A percentile compares a stretch with the other conserved stretches of the same genome.
These are phyloP conservation scores for Boletus tomentosulus DNA, from an alignment of 768 basidiomycete species.

Conservation along the genomic window DNA sequence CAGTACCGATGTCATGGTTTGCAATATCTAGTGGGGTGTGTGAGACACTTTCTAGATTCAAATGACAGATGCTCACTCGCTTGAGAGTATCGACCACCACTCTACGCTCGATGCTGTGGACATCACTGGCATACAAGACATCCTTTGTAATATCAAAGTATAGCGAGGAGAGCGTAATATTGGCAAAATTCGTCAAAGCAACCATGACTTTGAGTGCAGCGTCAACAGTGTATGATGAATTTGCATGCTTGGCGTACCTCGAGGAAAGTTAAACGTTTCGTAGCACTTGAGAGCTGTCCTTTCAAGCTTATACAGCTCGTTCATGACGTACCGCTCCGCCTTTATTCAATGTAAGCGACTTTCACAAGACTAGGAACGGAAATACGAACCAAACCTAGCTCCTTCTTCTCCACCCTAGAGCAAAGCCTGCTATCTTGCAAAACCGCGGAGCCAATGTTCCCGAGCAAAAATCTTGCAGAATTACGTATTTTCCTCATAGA, in stretches of 20 bases:
- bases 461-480: conserved; percentile 81
- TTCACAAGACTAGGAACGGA: background rate
- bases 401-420: conserved; percentile 24
- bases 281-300: conserved; percentile 65
- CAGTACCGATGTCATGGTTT: conserved; percentile 62
- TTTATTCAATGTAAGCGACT: conserved; percentile 30
- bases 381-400: conserved; percentile 61
- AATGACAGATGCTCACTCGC: conserved; percentile 42
- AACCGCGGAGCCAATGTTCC: conserved; percentile 51
- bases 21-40: conserved; percentile 47
- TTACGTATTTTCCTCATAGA: conserved; percentile 82
- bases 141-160: conserved; percentile 95
- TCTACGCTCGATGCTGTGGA: conserved; percentile 50
- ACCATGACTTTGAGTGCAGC: conserved; percentile 53
- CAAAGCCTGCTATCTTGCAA: background rate
- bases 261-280: conserved; percentile 70
- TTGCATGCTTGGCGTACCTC: conserved; percentile 45
- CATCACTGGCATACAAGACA: conserved; percentile 69
- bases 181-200: conserved; percentile 71
- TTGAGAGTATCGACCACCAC: conserved; percentile 68
- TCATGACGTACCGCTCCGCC: conserved; percentile 85
- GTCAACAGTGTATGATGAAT: background rate
- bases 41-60: background rate
- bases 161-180: conserved; percentile 79
- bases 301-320: conserved; percentile 76